Percentiles rank a stretch among this genome's conserved stretches.
These are phyloP conservation scores for Comarum palustre DNA, from an alignment of 306 rosid species.

Conservation along the genomic window DNA sequence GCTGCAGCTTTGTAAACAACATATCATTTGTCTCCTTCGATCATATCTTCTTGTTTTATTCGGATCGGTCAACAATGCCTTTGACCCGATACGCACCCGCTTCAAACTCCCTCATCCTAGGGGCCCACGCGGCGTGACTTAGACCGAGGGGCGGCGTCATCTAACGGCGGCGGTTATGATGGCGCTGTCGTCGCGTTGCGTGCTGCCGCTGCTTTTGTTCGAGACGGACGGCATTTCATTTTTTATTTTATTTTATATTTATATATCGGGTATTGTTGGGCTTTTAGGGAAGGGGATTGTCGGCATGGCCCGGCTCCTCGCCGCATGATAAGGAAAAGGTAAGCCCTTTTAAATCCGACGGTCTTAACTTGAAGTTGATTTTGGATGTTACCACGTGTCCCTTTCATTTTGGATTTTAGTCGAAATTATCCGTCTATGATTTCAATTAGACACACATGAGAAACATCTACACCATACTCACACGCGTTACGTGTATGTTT, in stretches of 20 bases:
- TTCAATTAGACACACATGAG: no score
- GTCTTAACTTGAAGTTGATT: background rate
- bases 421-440: no score
- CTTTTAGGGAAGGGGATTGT: constrained; percentile 24
- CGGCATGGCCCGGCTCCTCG: constrained; percentile 40
- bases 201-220: background rate
- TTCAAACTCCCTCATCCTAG: constrained; percentile 35
- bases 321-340: constrained; percentile 41
- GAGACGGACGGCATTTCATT: constrained; percentile 34
- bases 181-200: background rate
- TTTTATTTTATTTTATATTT: background rate
- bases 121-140: constrained; percentile 37
- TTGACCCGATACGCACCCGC: background rate
- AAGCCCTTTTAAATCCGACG: constrained; percentile 21
- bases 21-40: no score
- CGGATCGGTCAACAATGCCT: no score
- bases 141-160: constrained; percentile 28
- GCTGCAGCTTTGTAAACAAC: no score
- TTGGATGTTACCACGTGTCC: background rate
- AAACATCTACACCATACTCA: no score
- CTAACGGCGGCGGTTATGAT: constrained; percentile 31
- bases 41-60: no score
- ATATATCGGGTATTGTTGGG: background rate
- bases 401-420: no score
- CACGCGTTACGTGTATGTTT: no score